Base-by-base conservation (phyloP, 1,139 yeast genomes). In the Saccharomycopsis crataegensis region DNA sequence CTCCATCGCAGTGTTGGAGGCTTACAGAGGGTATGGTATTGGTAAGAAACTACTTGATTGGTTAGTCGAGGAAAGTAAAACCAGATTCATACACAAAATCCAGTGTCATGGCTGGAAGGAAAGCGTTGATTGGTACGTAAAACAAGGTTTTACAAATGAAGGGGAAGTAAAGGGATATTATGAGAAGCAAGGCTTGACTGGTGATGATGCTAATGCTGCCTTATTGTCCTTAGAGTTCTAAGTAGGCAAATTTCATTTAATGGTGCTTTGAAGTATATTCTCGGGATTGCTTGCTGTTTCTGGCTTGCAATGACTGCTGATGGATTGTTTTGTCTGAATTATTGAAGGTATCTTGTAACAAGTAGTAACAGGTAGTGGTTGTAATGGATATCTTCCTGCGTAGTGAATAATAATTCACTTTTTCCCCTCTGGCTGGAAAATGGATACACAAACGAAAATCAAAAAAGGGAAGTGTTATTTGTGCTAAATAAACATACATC, bases 1-100 rank as follows among this genome's bases (percentile, higher is more conserved):
- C 64, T 74, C 83, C 2, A 66, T 88, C 48, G 87, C 82, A 0
- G 91, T 87, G 7, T 69, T 86, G 59, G 70, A 77, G 45, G 77
- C 80, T 0, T 88, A 86, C 66, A 70, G 83, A 58, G 66, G 72
- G 36, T 70, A 72, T 59, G 87, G 89, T 0, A 75, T 86, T 46
- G 96, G 90, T n/a, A 65, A 70, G 11, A 69, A 73, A 62, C 72
- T 87, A 50, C 66, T 88, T 52, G 70, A 76, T 1, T 80, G 74
- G 66, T 68, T 85, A 17, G 72, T 80, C 38, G 77, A 76, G 38
- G 74, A 79, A 55, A 78, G 89, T 5, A 75, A 75, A 60, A 67
- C 65, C 51, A 70, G 73, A 55, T 68, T 69, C 53, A 74, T 83
- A 43, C 85, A 79, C 61, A 78, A 79, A 58, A 67, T 85, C 6